Percentiles rank a stretch among this genome's conserved stretches.
These are phyloP conservation scores for Geotrichum phurueaensis DNA, from an alignment of 1,139 yeast species.

Conservation along the genomic window DNA sequence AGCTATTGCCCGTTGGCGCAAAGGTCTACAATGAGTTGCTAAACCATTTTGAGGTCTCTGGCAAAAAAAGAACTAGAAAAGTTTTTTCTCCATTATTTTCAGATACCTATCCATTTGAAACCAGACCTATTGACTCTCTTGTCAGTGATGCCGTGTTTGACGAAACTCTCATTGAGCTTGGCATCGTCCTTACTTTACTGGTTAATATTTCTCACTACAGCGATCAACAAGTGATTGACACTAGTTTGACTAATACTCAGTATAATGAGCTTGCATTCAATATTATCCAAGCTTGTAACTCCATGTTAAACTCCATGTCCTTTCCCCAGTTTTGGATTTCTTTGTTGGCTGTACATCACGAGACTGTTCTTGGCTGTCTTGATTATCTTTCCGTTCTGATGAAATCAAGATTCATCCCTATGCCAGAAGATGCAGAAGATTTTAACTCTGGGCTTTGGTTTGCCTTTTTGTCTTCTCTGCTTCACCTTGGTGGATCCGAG, in stretches of 20 bases:
- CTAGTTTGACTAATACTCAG: conserved; percentile 46
- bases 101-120: conserved; percentile 55
- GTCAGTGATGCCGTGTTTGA: conserved; percentile 66
- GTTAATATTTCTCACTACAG: conserved; percentile 35
- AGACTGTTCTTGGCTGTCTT: conserved; percentile 56
- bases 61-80: conserved; percentile 10
- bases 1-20: conserved; percentile 32
- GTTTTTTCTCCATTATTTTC: conserved; percentile 52
- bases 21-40: conserved; percentile 29
- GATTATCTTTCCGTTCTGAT: conserved; percentile 43
- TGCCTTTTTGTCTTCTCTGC: conserved; percentile 52
- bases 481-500: conserved; percentile 45
- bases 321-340: conserved; percentile 40
- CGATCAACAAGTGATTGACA: conserved; percentile 49
- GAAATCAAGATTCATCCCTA: conserved; percentile 43
- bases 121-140: conserved; percentile 64
- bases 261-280: conserved; percentile 32
- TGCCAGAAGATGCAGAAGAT: conserved; percentile 52
- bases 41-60: conserved; percentile 22
- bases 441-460: conserved; percentile 49
- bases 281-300: conserved; percentile 39
- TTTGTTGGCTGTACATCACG: conserved; percentile 37
- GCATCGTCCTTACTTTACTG: conserved; percentile 39
- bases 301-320: conserved; percentile 35
- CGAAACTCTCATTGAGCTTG: conserved; percentile 65